Conservation (phyloP, 1,284 basidiomycete species). For the Ganoderma meredithae region DNA sequence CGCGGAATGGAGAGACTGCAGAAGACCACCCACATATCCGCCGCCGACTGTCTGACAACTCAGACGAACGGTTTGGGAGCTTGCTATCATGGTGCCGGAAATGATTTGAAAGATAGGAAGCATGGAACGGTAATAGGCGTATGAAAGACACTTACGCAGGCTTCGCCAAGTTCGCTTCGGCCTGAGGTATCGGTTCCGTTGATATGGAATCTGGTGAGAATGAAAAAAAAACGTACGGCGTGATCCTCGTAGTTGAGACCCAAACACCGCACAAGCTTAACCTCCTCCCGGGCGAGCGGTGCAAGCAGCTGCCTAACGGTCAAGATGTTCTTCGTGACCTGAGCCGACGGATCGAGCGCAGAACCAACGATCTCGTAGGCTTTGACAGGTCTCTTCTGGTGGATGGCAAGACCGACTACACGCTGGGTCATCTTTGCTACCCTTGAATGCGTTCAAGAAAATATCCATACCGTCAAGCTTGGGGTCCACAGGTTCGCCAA, state of each 20-base stretch:
- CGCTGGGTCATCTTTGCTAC: background rate
- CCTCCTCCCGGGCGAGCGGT: slow-evolving; percentile 70
- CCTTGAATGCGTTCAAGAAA: background rate
- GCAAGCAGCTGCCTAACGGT: slow-evolving; percentile 77
- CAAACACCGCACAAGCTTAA: slow-evolving; percentile 77
- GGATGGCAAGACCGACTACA: slow-evolving; percentile 72
- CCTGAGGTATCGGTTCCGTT: slow-evolving; percentile 47
- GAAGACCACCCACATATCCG: background rate
- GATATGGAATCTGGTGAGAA: background rate
- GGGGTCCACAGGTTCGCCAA: slow-evolving; percentile 79
- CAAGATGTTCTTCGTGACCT: slow-evolving; percentile 65
- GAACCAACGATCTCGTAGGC: slow-evolving; percentile 76
- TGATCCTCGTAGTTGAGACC: slow-evolving; percentile 86
- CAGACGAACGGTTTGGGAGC: background rate
- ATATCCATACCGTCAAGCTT: slow-evolving; percentile 63
- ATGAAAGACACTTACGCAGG: slow-evolving; percentile 57
- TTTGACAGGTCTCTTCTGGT: slow-evolving; percentile 60
- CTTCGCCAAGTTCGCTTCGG: slow-evolving; percentile 67
- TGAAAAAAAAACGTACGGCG: slow-evolving; percentile 56
- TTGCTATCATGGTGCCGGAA: background rate
- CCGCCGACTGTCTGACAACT: background rate
- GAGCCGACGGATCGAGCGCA: slow-evolving; percentile 66
- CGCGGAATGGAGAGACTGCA: background rate
- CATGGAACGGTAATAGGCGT: background rate
- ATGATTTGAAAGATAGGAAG: background rate